Evolutionary conservation across 2,329 filamentous ascomycete species (phyloP), one percentile per base, ranked within the genome.

Genomic region (Aureobasidium subglaciale): DNA sequence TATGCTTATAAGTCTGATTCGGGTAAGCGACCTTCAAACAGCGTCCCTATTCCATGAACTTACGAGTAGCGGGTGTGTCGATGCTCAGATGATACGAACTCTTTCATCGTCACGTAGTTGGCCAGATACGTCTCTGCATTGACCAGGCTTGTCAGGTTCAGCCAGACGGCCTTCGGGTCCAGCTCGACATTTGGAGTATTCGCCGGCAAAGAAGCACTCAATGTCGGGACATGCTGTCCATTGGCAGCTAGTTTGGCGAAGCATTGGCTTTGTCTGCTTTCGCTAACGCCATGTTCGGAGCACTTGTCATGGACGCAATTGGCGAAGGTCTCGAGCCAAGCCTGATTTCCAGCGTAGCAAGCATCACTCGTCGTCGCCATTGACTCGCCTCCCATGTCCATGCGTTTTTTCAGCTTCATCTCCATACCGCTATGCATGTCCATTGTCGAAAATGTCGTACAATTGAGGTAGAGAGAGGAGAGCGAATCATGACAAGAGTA

Each of bases 91-190:
- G 55, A 56, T 25, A 60, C 63, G 54, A 71, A 70, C 20, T 64
- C 62, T 24, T 60, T 48, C 15, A 67, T 48, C 1, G 60, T 67
- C 3, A 64, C 62, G 22, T 61, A 59, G 30, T 64, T 65, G n/a
- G 61, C 58, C 32, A 63, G 45, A 18, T 67, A 71, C 3, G 60
- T 55, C 3, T 64, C 53, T 11, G 56, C 55, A 40, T 64, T 63
- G 13, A 71, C 67, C 32, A 70, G 57, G 11, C 63, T 67, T 10
- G 68, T 68, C 5, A 38, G 41, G 43, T 66, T 67, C 16, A 72
- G n/a, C 32, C 46, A 38, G 2, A 62, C 29, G 8, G 20, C 20
- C 6, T 50, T 22, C 3, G 32, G 7, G 2, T 4, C 30, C 59
- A 65, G 63, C 50, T 61, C 56, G 3, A 52, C 48, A 0, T 29